phyloP scores from a whole-genome alignment of 768 basidiomycete species.

The Boletus speciosus region DNA sequence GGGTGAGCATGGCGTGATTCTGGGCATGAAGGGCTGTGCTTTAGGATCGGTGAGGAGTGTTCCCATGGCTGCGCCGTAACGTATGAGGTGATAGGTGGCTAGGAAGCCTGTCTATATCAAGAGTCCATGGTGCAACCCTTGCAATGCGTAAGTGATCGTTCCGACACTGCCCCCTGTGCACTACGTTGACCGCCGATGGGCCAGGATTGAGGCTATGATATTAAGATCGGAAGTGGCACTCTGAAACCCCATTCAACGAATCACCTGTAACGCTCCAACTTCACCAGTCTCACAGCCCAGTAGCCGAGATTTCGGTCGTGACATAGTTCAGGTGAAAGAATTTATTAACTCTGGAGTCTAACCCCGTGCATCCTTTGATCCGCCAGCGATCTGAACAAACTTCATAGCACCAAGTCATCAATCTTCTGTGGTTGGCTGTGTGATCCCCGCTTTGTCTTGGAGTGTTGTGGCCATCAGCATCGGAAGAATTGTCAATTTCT shows the following conservation, averaged over 20 bases:
- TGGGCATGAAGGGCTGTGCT: slow-evolving; percentile 30
- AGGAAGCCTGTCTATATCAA: slow-evolving; percentile 7
- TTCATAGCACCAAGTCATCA: slow-evolving; percentile 4
- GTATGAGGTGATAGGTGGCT: neutral
- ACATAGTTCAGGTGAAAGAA: neutral
- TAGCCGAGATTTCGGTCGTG: neutral
- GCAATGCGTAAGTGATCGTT: slow-evolving; percentile 1
- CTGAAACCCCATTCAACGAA: neutral
- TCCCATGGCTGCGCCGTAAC: neutral
- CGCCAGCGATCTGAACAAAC: neutral
- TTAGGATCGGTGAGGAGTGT: slow-evolving; percentile 6
- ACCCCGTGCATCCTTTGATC: slow-evolving; percentile 6
- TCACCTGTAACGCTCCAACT: neutral
- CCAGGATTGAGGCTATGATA: neutral
- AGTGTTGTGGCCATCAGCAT: slow-evolving; percentile 38
- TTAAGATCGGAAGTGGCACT: neutral
- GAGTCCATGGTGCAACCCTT: slow-evolving; percentile 4
- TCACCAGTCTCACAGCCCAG: neutral
- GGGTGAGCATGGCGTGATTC: slow-evolving; percentile 34
- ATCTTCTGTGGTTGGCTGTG: slow-evolving; percentile 22
- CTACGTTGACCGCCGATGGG: neutral
- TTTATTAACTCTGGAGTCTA: neutral
- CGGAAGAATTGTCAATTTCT: slow-evolving; percentile 49
- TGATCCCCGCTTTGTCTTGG: slow-evolving; percentile 22
- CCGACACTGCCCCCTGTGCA: neutral